Percentiles rank a stretch among this genome's conserved stretches.
phyloP scores from a whole-genome alignment of 768 basidiomycete genomes.

The Leucogyrophana mollusca region DNA sequence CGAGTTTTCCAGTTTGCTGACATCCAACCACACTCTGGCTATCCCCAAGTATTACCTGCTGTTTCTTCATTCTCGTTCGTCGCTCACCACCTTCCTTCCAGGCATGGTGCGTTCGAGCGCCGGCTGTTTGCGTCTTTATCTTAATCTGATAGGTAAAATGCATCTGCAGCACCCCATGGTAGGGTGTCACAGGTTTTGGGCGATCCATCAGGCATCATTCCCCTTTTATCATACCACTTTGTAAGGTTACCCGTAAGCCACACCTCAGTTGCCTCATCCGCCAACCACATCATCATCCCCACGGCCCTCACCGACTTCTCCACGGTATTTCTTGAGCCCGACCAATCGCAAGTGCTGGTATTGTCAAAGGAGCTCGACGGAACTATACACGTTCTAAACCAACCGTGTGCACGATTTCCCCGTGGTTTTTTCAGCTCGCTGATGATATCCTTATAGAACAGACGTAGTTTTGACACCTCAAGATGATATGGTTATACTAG shows the following conservation, averaged over 20 bases:
- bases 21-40: not conserved
- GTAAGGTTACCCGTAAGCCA: not conserved
- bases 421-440: not conserved
- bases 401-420: not conserved
- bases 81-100: too few species aligned
- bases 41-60: not conserved
- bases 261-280: not conserved
- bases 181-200: slow-evolving; percentile 1
- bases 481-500: not conserved
- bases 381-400: slow-evolving; percentile 2
- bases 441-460: not conserved
- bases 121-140: too few species aligned
- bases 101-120: too few species aligned
- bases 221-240: slow-evolving; percentile 1
- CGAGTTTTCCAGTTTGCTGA: not conserved
- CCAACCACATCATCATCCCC: not conserved
- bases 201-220: slow-evolving; percentile 1
- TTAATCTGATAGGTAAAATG: too few species aligned
- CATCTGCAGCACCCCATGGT: slow-evolving; percentile 1
- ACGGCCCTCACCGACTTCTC: slow-evolving; percentile 3
- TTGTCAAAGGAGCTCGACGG: slow-evolving; percentile 1
- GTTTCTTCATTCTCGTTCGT: too few species aligned
- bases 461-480: not conserved
- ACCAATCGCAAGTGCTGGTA: slow-evolving; percentile 2
- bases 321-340: slow-evolving; percentile 2